Evolutionary conservation across 208 protist species (phyloP).

Genomic region (Polymyxa betae): DNA sequence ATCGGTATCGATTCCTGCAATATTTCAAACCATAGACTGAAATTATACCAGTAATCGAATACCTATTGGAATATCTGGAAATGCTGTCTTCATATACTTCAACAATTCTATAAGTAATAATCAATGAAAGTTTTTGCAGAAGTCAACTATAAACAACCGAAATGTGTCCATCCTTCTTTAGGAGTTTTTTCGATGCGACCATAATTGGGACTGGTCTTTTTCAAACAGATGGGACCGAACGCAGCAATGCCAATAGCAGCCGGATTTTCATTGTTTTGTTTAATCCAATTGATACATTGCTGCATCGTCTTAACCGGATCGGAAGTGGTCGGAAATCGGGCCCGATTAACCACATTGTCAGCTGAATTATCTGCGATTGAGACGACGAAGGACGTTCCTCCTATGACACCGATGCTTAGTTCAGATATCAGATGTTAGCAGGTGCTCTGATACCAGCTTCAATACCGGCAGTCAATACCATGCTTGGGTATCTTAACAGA

Average conservation of each 20-base stretch:
- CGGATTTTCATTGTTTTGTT: constrained; percentile 10
- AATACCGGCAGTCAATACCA: background rate
- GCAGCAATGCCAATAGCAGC: constrained; percentile 71
- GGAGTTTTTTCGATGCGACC: constrained; percentile 10
- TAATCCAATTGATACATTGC: background rate
- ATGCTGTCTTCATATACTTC: background rate
- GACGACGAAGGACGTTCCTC: background rate
- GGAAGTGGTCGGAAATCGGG: background rate
- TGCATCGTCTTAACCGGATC: background rate
- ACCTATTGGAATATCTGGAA: constrained; percentile 29
- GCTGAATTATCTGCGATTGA: background rate
- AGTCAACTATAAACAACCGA: background rate
- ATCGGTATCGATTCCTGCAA: constrained; percentile 43
- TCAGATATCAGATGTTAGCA: background rate
- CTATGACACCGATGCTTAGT: background rate
- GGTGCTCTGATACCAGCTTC: background rate
- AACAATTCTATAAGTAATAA: background rate
- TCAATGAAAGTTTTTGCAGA: background rate
- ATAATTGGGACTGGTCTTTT: constrained; percentile 26
- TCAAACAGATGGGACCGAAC: constrained; percentile 74
- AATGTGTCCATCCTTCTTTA: constrained; percentile 18
- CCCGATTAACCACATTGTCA: background rate
- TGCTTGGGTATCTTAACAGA: no score
- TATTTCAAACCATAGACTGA: background rate
- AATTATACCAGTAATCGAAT: background rate